These are phyloP conservation scores for Hymenoscyphus infarciens DNA, from an alignment of 2,329 filamentous ascomycete species.

Conservation along the genomic window DNA sequence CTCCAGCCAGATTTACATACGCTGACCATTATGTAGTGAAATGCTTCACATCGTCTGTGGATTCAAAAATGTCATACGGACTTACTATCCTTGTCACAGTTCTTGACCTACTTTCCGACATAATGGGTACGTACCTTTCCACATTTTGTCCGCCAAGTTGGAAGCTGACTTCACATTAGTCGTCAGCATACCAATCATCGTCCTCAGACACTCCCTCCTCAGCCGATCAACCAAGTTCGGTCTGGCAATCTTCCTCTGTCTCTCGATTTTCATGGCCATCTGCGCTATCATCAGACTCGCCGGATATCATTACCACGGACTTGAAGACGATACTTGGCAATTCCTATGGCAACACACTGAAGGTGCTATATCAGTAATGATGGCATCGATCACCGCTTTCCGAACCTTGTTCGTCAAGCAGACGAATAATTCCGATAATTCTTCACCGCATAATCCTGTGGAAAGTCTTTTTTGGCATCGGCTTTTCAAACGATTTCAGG, in stretches of 20 bases:
- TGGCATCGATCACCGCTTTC: not conserved
- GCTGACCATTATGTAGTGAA: not conserved
- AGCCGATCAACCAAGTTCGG: not conserved
- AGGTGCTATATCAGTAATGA: not conserved
- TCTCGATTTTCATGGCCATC: conserved; percentile 4
- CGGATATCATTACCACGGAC: not conserved
- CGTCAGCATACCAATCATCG: not conserved
- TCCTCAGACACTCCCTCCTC: not conserved
- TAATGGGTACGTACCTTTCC: too few species aligned
- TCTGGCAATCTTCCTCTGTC: not conserved
- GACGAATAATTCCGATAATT: not conserved
- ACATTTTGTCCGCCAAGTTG: too few species aligned
- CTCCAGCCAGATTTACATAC: not conserved
- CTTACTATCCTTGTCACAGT: not conserved
- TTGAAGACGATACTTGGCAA: not conserved
- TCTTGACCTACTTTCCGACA: not conserved
- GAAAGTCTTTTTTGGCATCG: not conserved
- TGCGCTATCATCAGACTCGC: not conserved
- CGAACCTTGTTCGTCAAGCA: not conserved
- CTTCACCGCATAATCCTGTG: not conserved
- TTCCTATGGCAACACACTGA: not conserved
- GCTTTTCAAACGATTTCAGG: not conserved
- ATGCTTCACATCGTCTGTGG: not conserved
- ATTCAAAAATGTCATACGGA: not conserved
- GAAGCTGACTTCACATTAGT: not conserved